Evolutionary conservation across 2,329 filamentous ascomycete genomes (phyloP), one percentile per base, ranked within the genome.

Genomic region (Exophiala viscosa): DNA sequence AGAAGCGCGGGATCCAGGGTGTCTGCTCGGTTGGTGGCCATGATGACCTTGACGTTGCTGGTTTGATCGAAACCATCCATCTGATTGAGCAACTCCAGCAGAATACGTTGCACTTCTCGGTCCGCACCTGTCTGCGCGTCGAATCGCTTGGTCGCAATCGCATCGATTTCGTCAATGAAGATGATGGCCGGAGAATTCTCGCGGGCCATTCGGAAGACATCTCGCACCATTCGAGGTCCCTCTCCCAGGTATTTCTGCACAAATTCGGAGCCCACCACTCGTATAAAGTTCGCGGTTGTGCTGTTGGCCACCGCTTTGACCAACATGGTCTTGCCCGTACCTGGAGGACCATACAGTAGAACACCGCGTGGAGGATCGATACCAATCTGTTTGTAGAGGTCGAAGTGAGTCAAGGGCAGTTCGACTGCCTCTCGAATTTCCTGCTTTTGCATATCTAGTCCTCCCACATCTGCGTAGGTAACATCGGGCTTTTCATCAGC

Each of bases 41-140:
- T 99, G 76, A 99, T 99, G 70, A 99, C 93, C 78, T 99, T 99
- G 74, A 99, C 93, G 73, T 99, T 99, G 70, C 90, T 88, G 0
- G 90, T 96, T 74, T 99, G 93, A 72, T 99, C 93, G 77, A 99
- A 99, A 61, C 93, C 93, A 70, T 99, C 93, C 93, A 99, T 99
- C 75, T 99, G 93, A 76, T 99, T 99, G 60, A 99, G 85, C 62
- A 99, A 78, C 72, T 99, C 93, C 55, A 99, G 85, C 54, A 99
- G 79, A 67, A 99, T 99, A 80, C 93, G 92, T 77, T 99, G 93
- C 13, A 99, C 93, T 74, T 99, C 93, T 75, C 93, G 85, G 69
- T 99, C 93, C 61, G 93, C 93, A 70, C 93, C 93, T 3, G 93
- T 99, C 74, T 99, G 93, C 18, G 93, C 93, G 69, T 99, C 93